Conservation (phyloP, 1,284 basidiomycete species). For the Tylopilus sp. region DNA sequence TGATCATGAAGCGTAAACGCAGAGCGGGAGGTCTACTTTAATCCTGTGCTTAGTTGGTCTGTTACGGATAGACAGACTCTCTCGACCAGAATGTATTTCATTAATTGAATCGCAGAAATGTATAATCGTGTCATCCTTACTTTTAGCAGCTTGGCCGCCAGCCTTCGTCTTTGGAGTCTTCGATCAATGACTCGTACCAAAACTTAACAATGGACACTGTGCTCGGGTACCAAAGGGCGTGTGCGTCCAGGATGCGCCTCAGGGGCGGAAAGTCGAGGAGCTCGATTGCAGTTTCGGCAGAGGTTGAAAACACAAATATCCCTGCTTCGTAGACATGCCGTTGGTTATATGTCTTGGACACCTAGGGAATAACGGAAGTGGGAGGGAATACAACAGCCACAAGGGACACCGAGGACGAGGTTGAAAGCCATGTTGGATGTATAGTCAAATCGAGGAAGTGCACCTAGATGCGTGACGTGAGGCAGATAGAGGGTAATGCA, state of each 20-base stretch:
- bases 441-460: conserved; percentile 87
- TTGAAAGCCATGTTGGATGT: conserved; percentile 93
- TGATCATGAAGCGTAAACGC: conserved; percentile 13
- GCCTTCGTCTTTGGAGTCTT: conserved; percentile 60
- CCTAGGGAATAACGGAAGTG: conserved; percentile 45
- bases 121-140: conserved; percentile 15
- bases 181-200: conserved; percentile 83
- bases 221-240: conserved; percentile 90
- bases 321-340: conserved; percentile 52
- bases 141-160: conserved; percentile 41
- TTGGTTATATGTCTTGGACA: conserved; percentile 52
- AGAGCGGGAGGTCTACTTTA: conserved; percentile 9
- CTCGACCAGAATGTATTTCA: conserved; percentile 16
- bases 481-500: conserved; percentile 53
- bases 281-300: conserved; percentile 78
- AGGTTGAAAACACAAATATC: conserved; percentile 68
- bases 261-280: conserved; percentile 90
- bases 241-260: conserved; percentile 80
- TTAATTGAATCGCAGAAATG: conserved; percentile 8
- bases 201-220: conserved; percentile 77
- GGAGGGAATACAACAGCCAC: conserved; percentile 76
- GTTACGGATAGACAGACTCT: not conserved
- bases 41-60: not conserved
- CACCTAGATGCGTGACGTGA: conserved; percentile 75
- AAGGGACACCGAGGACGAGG: conserved; percentile 70